Evolutionary conservation across 371 early-diverging fungal species (phyloP).

Genomic region (Rhizopus sp.): DNA sequence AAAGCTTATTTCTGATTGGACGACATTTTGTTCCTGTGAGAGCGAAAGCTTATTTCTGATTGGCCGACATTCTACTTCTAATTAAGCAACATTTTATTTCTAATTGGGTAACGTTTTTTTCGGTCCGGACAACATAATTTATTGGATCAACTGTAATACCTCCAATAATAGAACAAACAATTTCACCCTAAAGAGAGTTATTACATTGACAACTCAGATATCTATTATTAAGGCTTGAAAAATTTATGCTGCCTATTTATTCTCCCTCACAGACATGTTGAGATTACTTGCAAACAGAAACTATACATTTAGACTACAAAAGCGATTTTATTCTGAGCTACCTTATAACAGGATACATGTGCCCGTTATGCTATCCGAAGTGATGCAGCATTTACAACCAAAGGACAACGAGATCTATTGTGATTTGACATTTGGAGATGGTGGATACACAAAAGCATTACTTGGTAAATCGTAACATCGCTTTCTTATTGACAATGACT

Average conservation of each 20-base stretch:
- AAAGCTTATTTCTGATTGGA: too few species aligned
- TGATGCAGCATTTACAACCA: slow-evolving; percentile 34
- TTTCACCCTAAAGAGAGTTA: background rate
- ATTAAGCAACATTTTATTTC: too few species aligned
- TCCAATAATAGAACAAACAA: too few species aligned
- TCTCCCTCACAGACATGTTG: background rate
- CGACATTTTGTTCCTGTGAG: too few species aligned
- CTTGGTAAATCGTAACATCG: slow-evolving; percentile 36
- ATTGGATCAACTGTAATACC: too few species aligned
- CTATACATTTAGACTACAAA: slow-evolving; percentile 1
- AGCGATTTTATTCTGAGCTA: slow-evolving; percentile 6
- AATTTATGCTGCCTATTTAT: background rate
- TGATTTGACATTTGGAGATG: slow-evolving; percentile 78
- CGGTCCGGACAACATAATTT: too few species aligned
- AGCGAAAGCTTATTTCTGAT: too few species aligned
- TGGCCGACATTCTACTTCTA: too few species aligned
- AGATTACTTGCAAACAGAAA: background rate
- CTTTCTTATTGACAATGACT: background rate
- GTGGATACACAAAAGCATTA: slow-evolving; percentile 68
- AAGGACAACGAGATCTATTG: slow-evolving; percentile 42
- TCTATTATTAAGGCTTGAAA: background rate
- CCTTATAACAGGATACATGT: slow-evolving; percentile 34
- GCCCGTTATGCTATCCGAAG: slow-evolving; percentile 43
- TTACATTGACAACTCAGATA: background rate
- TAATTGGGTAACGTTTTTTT: too few species aligned